Base-by-base conservation (phyloP, 1,284 basidiomycete species). In the Ganoderma sinense region DNA sequence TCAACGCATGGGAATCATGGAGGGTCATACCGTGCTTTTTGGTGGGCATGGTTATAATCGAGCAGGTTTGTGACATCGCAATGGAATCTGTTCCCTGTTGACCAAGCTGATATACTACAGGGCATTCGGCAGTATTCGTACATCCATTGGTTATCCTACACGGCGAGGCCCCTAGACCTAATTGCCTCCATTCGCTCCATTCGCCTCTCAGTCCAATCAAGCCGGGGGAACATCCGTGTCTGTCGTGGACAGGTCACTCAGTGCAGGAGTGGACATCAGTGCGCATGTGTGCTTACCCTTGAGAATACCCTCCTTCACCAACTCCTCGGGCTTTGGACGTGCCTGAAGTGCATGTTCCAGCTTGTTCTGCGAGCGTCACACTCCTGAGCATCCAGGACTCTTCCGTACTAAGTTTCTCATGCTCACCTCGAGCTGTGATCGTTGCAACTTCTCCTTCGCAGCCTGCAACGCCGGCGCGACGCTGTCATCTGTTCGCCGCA, bases 281-380 rank as follows among this genome's bases (percentile, higher is more conserved):
- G n/a, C 23, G 26, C 43, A 13, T 16, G 18, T 1, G n/a, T 43
- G 40, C 74, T 59, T 40, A 77, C 76, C 75, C 68, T 74, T 77
- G 74, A 95, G 82, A 74, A 95, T 94, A 4, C 92, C 92, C 74
- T 88, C 88, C 80, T 91, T 88, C 71, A 94, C 86, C 62, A 95
- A 84, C 72, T 94, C 89, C 62, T 91, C 89, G 8, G 89, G 83
- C 72, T 87, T 85, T 13, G 93, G 92, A 65, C 93, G 86, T 62
- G 87, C 80, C 69, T 88, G 86, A 63, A 95, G 83, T 7, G 88
- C 88, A 67, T 89, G 87, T 67, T 89, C 90, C 59, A 95, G 85
- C 77, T 89, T 91, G 80, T 94, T 87, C 90, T 92, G 76, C 63
- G 60, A 1, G 39, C 13, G 5, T 18, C n/a, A 8, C 3, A 2